Conservation (phyloP, 2,329 filamentous ascomycete genomes). For the Fusarium virguliforme region DNA sequence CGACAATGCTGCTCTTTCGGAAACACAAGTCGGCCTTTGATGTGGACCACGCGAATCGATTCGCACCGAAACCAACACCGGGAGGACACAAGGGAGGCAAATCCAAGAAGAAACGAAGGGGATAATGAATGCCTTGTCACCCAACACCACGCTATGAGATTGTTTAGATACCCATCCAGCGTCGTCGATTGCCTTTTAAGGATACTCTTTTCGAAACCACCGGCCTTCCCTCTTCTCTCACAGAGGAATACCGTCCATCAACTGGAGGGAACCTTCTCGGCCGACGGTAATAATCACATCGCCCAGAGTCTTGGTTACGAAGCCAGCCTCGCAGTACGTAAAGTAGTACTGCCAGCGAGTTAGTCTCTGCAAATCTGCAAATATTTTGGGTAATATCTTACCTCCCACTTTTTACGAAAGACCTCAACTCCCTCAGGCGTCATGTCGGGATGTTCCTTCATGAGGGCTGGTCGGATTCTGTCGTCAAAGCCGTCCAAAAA, state of each 20-base stretch:
- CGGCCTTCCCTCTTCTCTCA: conserved; percentile 52
- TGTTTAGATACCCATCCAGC: conserved; percentile 45
- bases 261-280: conserved; percentile 74
- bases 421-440: conserved; percentile 75
- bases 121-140: conserved; percentile 13
- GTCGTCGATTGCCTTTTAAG: conserved; percentile 1
- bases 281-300: conserved; percentile 82
- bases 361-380: conserved; percentile 30
- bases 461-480: conserved; percentile 73
- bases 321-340: conserved; percentile 81
- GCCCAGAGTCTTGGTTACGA: conserved; percentile 79
- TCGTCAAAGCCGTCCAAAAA: conserved; percentile 76
- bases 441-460: conserved; percentile 72
- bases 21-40: conserved; percentile 90
- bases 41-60: conserved; percentile 81
- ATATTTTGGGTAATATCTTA: conserved; percentile 52
- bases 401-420: conserved; percentile 81
- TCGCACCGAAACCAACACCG: conserved; percentile 58
- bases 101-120: conserved; percentile 60
- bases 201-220: background rate
- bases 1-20: conserved; percentile 90
- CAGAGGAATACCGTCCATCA: conserved; percentile 80
- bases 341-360: conserved; percentile 76
- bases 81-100: conserved; percentile 58
- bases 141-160: conserved; percentile 13